Conservation (phyloP, 345 rosid species). For the Citrus sp. region DNA sequence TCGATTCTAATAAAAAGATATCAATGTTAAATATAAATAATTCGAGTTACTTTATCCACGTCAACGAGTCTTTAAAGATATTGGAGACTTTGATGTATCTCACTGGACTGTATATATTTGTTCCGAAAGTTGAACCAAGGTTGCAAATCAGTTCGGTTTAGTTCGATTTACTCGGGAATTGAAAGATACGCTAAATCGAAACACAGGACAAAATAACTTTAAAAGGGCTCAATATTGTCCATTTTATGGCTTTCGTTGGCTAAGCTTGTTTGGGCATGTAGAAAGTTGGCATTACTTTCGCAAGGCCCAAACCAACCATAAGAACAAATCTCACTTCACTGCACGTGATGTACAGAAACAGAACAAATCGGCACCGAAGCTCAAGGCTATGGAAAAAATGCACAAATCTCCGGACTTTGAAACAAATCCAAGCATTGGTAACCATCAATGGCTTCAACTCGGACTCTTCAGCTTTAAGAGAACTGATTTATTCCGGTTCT, state of each 20-base stretch:
- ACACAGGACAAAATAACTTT: too few species aligned
- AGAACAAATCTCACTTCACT: background rate
- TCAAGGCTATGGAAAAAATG: slow-evolving; percentile 56
- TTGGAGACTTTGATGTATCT: too few species aligned
- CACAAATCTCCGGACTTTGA: slow-evolving; percentile 36
- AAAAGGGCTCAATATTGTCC: too few species aligned
- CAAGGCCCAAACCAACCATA: background rate
- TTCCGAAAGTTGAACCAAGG: too few species aligned
- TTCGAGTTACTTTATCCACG: too few species aligned
- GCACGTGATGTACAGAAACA: slow-evolving; percentile 41
- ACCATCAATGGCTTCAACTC: slow-evolving; percentile 53
- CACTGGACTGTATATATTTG: too few species aligned
- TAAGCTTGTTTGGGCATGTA: background rate
- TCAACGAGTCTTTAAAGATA: too few species aligned
- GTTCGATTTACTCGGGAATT: too few species aligned
- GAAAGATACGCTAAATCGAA: too few species aligned
- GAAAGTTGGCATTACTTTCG: background rate
- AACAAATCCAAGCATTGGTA: slow-evolving; percentile 56
- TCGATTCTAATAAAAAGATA: too few species aligned
- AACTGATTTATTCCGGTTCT: slow-evolving; percentile 45
- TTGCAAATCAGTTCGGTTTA: too few species aligned
- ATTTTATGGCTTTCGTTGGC: background rate
- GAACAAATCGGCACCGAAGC: slow-evolving; percentile 41
- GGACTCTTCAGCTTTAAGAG: slow-evolving; percentile 39
- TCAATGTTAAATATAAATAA: too few species aligned